phyloP scores from a whole-genome alignment of 257 asterid genomes.

The Plantago elongata region DNA sequence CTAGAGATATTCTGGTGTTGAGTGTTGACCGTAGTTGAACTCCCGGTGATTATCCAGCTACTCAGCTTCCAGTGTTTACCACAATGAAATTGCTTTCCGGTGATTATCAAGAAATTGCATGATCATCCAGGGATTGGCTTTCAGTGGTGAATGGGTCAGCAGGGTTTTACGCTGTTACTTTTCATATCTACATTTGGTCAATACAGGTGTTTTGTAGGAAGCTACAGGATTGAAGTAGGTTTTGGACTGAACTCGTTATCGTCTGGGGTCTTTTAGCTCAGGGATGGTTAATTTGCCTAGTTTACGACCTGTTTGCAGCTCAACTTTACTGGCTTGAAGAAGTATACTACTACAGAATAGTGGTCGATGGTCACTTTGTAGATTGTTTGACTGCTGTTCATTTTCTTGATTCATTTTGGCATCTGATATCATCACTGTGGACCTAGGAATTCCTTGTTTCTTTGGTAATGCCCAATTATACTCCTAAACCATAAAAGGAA shows the following conservation, averaged over 20 bases:
- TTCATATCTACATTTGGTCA: conserved; percentile 35
- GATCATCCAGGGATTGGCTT: neutral
- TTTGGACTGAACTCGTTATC: conserved; percentile 21
- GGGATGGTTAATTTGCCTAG: conserved; percentile 19
- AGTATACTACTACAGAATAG: conserved; percentile 11
- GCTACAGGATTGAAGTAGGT: conserved; percentile 25
- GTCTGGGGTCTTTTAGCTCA: conserved; percentile 19
- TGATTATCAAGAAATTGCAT: neutral
- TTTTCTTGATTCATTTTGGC: too few species aligned
- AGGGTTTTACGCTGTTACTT: conserved; percentile 19
- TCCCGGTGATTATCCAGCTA: too few species aligned
- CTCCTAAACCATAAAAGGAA: too few species aligned
- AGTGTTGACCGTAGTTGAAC: too few species aligned
- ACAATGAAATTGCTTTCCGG: conserved; percentile 4
- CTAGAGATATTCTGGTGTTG: neutral
- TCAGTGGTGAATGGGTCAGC: conserved; percentile 21
- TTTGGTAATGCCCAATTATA: too few species aligned
- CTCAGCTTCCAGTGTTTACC: neutral
- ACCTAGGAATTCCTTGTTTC: too few species aligned
- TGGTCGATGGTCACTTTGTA: neutral
- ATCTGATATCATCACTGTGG: too few species aligned
- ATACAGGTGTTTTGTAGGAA: conserved; percentile 40
- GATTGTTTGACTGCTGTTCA: too few species aligned
- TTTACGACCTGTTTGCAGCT: conserved; percentile 11
- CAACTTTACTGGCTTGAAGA: conserved; percentile 8